Conservation (phyloP, 2,329 filamentous ascomycete genomes). For the Ascochyta fabae region DNA sequence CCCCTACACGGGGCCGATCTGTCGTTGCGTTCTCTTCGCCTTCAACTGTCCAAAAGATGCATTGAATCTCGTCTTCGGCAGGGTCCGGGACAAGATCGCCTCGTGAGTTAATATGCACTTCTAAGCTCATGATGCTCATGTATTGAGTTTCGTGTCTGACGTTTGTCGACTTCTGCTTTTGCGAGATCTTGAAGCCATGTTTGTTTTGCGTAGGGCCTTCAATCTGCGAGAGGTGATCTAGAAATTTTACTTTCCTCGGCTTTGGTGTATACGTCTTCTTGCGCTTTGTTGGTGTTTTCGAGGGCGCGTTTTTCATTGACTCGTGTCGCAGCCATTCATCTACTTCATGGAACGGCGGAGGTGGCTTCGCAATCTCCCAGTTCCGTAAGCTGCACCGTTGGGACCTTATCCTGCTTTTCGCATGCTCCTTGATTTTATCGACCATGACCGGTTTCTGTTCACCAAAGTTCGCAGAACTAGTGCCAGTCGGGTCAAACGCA, state of each 20-base stretch:
- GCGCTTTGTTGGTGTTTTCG: conserved; percentile 5
- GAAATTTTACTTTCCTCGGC: conserved; percentile 23
- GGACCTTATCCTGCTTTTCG: conserved; percentile 59
- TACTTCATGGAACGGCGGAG: conserved; percentile 76
- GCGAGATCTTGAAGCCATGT: conserved; percentile 85
- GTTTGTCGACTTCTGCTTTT: conserved; percentile 74
- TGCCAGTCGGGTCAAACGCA: conserved; percentile 71
- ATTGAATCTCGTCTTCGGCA: conserved; percentile 85
- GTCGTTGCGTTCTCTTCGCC: conserved; percentile 70
- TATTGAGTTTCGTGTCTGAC: conserved; percentile 86
- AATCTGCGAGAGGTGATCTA: conserved; percentile 75
- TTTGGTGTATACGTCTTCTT: conserved; percentile 21
- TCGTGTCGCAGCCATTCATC: conserved; percentile 66
- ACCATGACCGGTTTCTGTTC: conserved; percentile 55
- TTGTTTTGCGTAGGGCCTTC: conserved; percentile 85
- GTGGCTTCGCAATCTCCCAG: conserved; percentile 78
- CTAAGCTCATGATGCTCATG: conserved; percentile 96
- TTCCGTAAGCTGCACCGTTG: conserved; percentile 66
- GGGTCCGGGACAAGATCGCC: conserved; percentile 84
- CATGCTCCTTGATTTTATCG: conserved; percentile 61
- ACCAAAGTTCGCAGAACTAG: conserved; percentile 63
- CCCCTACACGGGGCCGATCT: conserved; percentile 67
- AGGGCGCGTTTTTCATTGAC: conserved; percentile 22
- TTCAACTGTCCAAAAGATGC: conserved; percentile 89
- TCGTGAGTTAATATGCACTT: conserved; percentile 88